A percentile compares a stretch with the other conserved stretches of the same genome.
phyloP scores from a whole-genome alignment of 129 eudicot species.

The Helianthus annuus region DNA sequence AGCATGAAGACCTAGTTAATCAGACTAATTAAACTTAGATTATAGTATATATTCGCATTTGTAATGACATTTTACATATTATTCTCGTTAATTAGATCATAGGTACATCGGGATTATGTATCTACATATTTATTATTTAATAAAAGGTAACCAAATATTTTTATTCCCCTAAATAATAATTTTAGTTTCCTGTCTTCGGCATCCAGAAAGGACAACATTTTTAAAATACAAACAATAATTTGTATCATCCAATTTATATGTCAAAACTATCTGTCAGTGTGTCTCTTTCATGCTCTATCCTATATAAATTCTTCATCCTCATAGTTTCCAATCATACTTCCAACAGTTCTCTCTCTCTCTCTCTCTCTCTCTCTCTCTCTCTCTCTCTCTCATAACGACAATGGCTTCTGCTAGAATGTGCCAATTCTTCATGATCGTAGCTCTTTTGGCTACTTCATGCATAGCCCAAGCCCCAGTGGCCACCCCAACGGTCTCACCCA shows the following conservation, averaged over 20 bases:
- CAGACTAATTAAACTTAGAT: no score
- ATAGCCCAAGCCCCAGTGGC: conserved; percentile 61
- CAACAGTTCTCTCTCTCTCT: not conserved
- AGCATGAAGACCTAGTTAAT: no score
- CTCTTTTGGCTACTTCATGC: conserved; percentile 57
- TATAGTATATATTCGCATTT: no score
- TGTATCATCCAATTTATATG: no score
- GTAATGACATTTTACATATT: no score
- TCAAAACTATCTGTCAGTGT: conserved; percentile 8
- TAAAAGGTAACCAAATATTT: no score
- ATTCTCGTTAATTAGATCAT: no score
- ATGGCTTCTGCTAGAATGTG: conserved; percentile 37
- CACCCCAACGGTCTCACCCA: conserved; percentile 44
- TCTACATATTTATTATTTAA: no score
- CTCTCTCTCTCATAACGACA: not conserved
- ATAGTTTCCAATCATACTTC: not conserved
- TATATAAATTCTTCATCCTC: conserved; percentile 25
- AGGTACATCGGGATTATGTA: no score
- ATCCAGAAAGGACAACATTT: not conserved
- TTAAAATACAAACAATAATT: not conserved
- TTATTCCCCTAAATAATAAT: no score
- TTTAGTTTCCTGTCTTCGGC: no score
- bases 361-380: not conserved
- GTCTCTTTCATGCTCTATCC: conserved; percentile 19
- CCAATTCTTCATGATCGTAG: conserved; percentile 38